Conservation (phyloP, 2,329 filamentous ascomycete genomes). For the Hymenoscyphus repandus region DNA sequence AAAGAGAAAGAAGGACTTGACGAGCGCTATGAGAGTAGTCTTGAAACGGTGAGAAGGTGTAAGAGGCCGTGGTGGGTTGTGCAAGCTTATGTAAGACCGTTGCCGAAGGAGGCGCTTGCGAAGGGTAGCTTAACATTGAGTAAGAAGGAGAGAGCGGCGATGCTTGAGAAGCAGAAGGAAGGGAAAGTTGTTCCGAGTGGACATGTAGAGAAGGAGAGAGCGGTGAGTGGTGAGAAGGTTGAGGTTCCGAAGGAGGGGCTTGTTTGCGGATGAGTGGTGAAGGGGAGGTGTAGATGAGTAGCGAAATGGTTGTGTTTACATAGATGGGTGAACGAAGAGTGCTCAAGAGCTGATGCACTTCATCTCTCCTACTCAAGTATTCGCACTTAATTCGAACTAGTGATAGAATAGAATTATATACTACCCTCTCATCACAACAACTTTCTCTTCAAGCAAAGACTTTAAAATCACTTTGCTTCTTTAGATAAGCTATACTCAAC, state of each 20-base stretch:
- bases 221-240: conserved; percentile 13
- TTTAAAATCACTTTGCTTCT: no score
- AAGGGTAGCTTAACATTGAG: conserved; percentile 72
- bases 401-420: no score
- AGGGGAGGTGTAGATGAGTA: not conserved
- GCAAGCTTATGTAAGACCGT: conserved; percentile 78
- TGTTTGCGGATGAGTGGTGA: conserved; percentile 20
- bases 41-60: conserved; percentile 65
- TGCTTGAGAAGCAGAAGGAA: conserved; percentile 16
- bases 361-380: not conserved
- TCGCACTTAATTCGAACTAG: no score
- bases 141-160: conserved; percentile 58
- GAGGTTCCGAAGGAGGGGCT: conserved; percentile 24
- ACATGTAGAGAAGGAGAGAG: conserved; percentile 11
- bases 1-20: conserved; percentile 32
- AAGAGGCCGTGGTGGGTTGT: conserved; percentile 85
- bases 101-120: conserved; percentile 81
- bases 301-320: not conserved
- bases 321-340: conserved; percentile 1
- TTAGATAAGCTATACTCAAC: no score
- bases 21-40: conserved; percentile 48
- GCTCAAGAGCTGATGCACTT: conserved; percentile 25
- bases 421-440: no score
- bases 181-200: conserved; percentile 4
- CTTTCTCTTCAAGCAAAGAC: no score